Conservation (phyloP, 345 rosid species). For the Cardamine chenopodiifolia region DNA sequence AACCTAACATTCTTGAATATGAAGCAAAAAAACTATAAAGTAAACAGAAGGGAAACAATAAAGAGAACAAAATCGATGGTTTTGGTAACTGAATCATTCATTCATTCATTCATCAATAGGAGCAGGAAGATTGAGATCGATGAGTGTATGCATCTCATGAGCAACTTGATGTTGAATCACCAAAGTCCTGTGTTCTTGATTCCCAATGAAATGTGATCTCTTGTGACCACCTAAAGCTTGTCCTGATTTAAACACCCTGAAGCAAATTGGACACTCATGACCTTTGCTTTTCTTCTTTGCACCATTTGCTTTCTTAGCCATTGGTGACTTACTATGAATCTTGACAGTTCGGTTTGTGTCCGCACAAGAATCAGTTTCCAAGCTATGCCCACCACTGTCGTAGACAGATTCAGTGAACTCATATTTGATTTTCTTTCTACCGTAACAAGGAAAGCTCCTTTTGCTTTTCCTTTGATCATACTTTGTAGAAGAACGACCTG, state of each 20-base stretch:
- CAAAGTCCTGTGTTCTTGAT: slow-evolving; percentile 56
- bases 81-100: slow-evolving; percentile 13
- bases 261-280: slow-evolving; percentile 92
- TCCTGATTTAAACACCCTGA: slow-evolving; percentile 81
- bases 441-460: slow-evolving; percentile 39
- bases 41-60: slow-evolving; percentile 12
- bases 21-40: slow-evolving; percentile 15
- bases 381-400: slow-evolving; percentile 56
- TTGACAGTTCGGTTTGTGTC: slow-evolving; percentile 40
- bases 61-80: slow-evolving; percentile 7
- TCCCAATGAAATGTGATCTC: slow-evolving; percentile 89
- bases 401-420: slow-evolving; percentile 50
- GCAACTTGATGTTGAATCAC: slow-evolving; percentile 54
- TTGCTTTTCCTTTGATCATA: slow-evolving; percentile 52
- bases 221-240: slow-evolving; percentile 98
- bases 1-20: slow-evolving; percentile 31
- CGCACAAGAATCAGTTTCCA: slow-evolving; percentile 55
- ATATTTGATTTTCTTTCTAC: slow-evolving; percentile 47
- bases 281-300: slow-evolving; percentile 62
- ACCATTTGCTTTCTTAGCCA: slow-evolving; percentile 44
- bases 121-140: slow-evolving; percentile 95
- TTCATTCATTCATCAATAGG: slow-evolving; percentile 45
- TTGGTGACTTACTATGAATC: slow-evolving; percentile 43
- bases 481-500: slow-evolving; percentile 48
- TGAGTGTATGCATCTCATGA: slow-evolving; percentile 52